These are phyloP conservation scores for Aspergillus phoenicis DNA, from an alignment of 2,329 filamentous ascomycete genomes.

Conservation along the genomic window DNA sequence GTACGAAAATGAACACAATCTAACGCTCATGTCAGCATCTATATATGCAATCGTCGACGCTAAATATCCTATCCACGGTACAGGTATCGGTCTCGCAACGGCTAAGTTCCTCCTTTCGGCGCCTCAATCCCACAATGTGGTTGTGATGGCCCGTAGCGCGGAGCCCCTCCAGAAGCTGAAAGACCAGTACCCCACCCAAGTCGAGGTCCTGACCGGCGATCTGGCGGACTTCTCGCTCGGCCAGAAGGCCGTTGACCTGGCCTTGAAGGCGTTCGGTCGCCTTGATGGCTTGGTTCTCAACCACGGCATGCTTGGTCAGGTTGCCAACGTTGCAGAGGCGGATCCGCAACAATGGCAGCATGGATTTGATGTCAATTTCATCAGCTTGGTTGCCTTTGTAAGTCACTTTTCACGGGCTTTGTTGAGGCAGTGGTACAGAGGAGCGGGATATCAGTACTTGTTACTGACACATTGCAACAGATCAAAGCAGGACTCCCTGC, in stretches of 20 bases:
- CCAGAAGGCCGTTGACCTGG: constrained; percentile 64
- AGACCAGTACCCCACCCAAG: constrained; percentile 55
- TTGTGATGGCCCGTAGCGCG: constrained; percentile 60
- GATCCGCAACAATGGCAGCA: constrained; percentile 73
- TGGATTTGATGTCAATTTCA: constrained; percentile 81
- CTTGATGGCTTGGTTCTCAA: constrained; percentile 86
- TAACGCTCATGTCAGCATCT: background rate
- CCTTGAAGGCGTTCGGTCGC: constrained; percentile 67
- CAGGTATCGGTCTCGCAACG: constrained; percentile 64
- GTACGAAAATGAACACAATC: constrained; percentile 34
- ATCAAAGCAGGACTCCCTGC: constrained; percentile 36
- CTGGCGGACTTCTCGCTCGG: constrained; percentile 57
- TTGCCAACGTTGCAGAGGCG: constrained; percentile 68
- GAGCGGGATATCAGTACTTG: background rate
- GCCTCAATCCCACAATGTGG: constrained; percentile 56
- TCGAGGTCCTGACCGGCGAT: constrained; percentile 62
- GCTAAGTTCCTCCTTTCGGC: constrained; percentile 61
- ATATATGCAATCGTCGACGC: background rate
- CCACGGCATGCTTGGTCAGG: constrained; percentile 78
- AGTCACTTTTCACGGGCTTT: constrained; percentile 27
- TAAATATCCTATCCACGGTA: constrained; percentile 2
- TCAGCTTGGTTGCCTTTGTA: constrained; percentile 79
- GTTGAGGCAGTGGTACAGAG: background rate
- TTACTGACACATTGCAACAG: constrained; percentile 14
- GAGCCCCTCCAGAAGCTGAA: constrained; percentile 58